Evolutionary conservation across 2,329 filamentous ascomycete species (phyloP), one percentile per base, ranked within the genome.

Genomic region (Aspergillus clavatus): DNA sequence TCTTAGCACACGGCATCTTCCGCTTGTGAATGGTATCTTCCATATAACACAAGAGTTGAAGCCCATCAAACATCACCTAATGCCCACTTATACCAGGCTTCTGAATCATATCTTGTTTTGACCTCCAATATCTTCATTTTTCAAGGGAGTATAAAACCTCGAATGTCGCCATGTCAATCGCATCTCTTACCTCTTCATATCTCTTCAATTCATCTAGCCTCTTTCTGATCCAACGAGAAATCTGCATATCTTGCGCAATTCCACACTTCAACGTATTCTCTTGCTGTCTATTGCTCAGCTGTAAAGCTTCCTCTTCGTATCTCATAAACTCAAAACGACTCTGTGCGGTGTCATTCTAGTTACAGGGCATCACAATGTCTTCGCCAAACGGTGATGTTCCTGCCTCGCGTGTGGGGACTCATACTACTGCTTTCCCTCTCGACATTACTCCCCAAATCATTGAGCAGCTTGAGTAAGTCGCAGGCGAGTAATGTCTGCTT

Each of bases 281-380:
- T 5, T 8, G 23, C 5, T 8, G 23, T 24, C 23, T 4, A 24
- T 24, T 24, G 4, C 23, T 24, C 23, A 24, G 23, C 23, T 24
- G n/a, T n/a, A n/a, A n/a, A n/a, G n/a, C 23, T 24, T 24, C 23
- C 5, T 24, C 23, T 24, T 24, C 23, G 8, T 4, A 5, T 5
- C 23, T 8, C 23, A 24, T 24, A 4, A 14, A 26, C 22, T 12
- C 29, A 7, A 23, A 37, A 5, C 23, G 8, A 24, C 5, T 24
- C 23, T 24, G 5, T 24, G 23, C 8, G 23, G 4, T 24, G 23
- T 8, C 8, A 24, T 24, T 24, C 23, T 24, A n/a, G n/a, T n/a
- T n/a, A n/a, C n/a, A n/a, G n/a, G n/a, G n/a, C n/a, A n/a, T 24
- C 28, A 41, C 31, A 22, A 23, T 41, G 18, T 41, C 39, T 19